Evolutionary conservation across 768 basidiomycete species (phyloP).

Genomic region (Sutorius australiensis): DNA sequence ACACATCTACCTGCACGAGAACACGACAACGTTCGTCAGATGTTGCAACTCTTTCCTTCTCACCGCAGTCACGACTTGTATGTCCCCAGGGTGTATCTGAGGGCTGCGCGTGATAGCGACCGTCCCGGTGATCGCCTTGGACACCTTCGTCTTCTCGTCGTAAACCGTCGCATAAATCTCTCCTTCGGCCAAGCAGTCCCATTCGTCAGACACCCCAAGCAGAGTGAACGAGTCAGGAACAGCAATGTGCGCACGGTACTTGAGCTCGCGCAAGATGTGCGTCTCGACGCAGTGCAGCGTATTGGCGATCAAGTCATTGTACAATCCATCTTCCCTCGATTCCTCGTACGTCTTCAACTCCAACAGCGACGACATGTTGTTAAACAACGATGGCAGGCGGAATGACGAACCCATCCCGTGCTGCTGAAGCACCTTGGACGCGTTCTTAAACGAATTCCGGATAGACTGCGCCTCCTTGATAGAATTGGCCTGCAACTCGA

Average conservation of each 20-base stretch:
- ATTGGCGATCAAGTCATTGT: slow-evolving; percentile 37
- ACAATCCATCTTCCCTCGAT: slow-evolving; percentile 9
- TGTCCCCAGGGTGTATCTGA: slow-evolving; percentile 50
- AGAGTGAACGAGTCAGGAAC: slow-evolving; percentile 48
- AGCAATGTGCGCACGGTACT: slow-evolving; percentile 47
- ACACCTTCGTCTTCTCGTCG: slow-evolving; percentile 29
- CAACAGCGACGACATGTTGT: slow-evolving; percentile 33
- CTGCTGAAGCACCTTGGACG: slow-evolving; percentile 38
- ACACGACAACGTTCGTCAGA: slow-evolving; percentile 46
- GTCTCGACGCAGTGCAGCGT: slow-evolving; percentile 38
- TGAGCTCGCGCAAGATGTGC: slow-evolving; percentile 49
- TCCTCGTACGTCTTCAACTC: slow-evolving; percentile 23
- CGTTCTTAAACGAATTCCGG: slow-evolving; percentile 31
- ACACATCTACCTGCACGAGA: slow-evolving; percentile 40
- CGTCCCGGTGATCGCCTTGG: slow-evolving; percentile 32
- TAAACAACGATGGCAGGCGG: slow-evolving; percentile 41
- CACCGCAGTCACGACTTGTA: slow-evolving; percentile 42
- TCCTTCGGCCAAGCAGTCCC: slow-evolving; percentile 42
- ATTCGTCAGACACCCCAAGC: slow-evolving; percentile 52
- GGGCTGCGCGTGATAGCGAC: slow-evolving; percentile 50
- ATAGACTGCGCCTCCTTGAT: slow-evolving; percentile 36
- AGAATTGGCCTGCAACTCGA: slow-evolving; percentile 36
- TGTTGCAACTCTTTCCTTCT: slow-evolving; percentile 36
- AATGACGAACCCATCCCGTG: slow-evolving; percentile 47
- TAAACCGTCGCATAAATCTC: slow-evolving; percentile 45